phyloP scores from a whole-genome alignment of 257 asterid genomes.

The Solanum phureja region DNA sequence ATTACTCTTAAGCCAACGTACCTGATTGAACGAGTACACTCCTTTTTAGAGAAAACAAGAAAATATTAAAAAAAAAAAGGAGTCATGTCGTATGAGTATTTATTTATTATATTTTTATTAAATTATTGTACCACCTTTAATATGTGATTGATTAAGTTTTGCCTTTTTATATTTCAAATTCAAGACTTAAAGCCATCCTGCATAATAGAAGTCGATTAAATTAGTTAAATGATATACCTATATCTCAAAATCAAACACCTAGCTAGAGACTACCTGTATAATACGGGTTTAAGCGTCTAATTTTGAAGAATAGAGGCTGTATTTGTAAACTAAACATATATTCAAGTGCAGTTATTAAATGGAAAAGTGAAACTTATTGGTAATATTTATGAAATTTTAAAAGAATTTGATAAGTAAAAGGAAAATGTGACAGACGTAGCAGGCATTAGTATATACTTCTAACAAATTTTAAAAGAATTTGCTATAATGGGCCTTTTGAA shows the following conservation, averaged over 20 bases:
- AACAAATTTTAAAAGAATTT: too few species aligned
- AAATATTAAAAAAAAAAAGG: too few species aligned
- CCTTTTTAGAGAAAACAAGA: too few species aligned
- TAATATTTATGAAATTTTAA: too few species aligned
- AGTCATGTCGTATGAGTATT: too few species aligned
- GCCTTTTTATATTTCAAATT: neutral
- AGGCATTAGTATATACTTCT: neutral
- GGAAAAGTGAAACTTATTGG: too few species aligned
- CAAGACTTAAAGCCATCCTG: neutral
- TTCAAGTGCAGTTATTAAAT: too few species aligned
- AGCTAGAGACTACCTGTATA: neutral
- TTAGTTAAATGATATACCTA: neutral
- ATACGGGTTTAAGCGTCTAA: too few species aligned
- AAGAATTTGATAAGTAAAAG: neutral
- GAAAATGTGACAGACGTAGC: neutral
- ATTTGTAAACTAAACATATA: too few species aligned
- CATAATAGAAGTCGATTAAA: neutral
- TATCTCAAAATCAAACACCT: neutral
- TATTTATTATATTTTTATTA: neutral
- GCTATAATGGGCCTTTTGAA: too few species aligned
- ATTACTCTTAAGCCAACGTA: neutral
- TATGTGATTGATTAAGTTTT: neutral
- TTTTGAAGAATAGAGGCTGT: too few species aligned
- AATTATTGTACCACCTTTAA: neutral
- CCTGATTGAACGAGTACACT: neutral